These are phyloP conservation scores for Glonium stellatum DNA, from an alignment of 495 filamentous ascomycete genomes.

Conservation along the genomic window DNA sequence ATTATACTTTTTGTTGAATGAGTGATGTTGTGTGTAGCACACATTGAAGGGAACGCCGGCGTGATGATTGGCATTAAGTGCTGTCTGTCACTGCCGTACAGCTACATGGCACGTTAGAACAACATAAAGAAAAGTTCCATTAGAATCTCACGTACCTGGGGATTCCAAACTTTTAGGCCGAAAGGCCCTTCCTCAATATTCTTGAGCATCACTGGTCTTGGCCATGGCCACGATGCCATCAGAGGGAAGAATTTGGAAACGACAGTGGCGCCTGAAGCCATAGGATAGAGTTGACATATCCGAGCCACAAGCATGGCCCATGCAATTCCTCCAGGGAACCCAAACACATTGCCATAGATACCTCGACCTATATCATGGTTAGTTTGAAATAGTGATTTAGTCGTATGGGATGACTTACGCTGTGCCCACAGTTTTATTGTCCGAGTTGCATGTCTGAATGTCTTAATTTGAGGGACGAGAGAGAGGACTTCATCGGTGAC, in stretches of 20 bases:
- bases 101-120: conserved; percentile 39
- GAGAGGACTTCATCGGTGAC: conserved; percentile 87
- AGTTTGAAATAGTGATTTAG: not conserved
- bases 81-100: conserved; percentile 70
- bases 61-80: conserved; percentile 97
- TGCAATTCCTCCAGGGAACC: conserved; percentile 92
- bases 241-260: conserved; percentile 90
- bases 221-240: conserved; percentile 89
- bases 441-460: conserved; percentile 79
- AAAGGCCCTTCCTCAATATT: conserved; percentile 75
- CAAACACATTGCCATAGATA: conserved; percentile 91
- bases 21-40: conserved; percentile 88
- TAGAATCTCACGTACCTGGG: conserved; percentile 50
- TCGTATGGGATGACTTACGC: conserved; percentile 41
- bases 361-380: conserved; percentile 51
- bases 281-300: conserved; percentile 95
- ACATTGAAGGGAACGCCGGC: conserved; percentile 93
- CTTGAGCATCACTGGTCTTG: conserved; percentile 82
- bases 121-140: not conserved
- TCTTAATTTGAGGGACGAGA: conserved; percentile 79
- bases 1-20: conserved; percentile 79
- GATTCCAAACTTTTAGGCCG: conserved; percentile 88
- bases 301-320: conserved; percentile 96
- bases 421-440: conserved; percentile 96
- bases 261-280: conserved; percentile 76